Conservation (phyloP, 441 rosid species). For the Gossypium lobatum region DNA sequence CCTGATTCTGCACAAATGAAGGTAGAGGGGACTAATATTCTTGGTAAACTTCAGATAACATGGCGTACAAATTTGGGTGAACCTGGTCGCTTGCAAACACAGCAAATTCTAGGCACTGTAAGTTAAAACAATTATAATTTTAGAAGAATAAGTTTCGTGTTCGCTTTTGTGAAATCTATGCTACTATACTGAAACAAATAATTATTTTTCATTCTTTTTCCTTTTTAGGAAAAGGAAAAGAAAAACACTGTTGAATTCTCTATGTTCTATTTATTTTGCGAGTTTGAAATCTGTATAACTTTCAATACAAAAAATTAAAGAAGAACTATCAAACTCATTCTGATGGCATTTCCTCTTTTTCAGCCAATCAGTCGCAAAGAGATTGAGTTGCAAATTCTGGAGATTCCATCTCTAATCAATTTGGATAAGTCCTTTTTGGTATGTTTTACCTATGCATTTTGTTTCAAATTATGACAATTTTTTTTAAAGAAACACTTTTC, state of each 20-base stretch:
- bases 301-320: neutral
- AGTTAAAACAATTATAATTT: conserved; percentile 24
- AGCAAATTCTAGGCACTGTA: conserved; percentile 90
- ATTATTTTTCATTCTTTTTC: neutral
- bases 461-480: neutral
- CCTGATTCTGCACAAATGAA: conserved; percentile 40
- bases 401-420: conserved; percentile 57
- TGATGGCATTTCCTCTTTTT: conserved; percentile 14
- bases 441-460: conserved; percentile 22
- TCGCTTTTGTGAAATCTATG: neutral
- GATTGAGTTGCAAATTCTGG: conserved; percentile 58
- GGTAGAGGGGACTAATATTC: conserved; percentile 62
- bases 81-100: conserved; percentile 96
- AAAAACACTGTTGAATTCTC: neutral
- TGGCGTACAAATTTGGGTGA: conserved; percentile 98
- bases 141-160: neutral
- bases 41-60: conserved; percentile 92
- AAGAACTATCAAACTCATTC: neutral
- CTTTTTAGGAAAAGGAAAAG: neutral
- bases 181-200: neutral
- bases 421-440: conserved; percentile 73
- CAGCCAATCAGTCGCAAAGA: conserved; percentile 75
- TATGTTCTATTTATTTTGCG: neutral
- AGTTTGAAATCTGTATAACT: neutral
- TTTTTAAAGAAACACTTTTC: neutral